Evolutionary conservation across 2,329 filamentous ascomycete genomes (phyloP).

Genomic region (Colletotrichum lindemuthianum): DNA sequence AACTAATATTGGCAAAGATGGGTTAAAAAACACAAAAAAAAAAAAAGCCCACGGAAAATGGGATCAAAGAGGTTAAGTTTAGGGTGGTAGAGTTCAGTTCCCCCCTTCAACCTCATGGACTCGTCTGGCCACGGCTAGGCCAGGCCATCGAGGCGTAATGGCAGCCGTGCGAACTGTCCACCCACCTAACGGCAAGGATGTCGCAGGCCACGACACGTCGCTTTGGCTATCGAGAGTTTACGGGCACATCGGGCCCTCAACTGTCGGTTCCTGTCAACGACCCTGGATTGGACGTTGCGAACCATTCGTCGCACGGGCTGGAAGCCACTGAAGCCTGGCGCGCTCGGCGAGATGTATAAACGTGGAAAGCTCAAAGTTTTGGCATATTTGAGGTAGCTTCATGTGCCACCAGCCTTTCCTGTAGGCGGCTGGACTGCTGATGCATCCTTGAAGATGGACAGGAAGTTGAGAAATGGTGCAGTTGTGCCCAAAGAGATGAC

Average conservation of each 20-base stretch:
- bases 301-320: constrained; percentile 4
- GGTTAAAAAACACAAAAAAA: not conserved
- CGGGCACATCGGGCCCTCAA: constrained; percentile 23
- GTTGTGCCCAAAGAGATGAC: too few species aligned
- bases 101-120: constrained; percentile 23
- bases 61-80: constrained; percentile 6
- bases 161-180: constrained; percentile 15
- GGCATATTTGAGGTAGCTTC: not conserved
- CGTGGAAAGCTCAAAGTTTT: not conserved
- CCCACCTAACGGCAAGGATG: constrained; percentile 12
- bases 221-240: constrained; percentile 29
- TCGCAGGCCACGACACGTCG: not conserved
- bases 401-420: too few species aligned
- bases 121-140: constrained; percentile 22
- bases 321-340: constrained; percentile 5
- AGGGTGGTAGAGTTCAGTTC: constrained; percentile 8
- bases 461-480: too few species aligned
- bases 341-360: not conserved
- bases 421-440: not conserved
- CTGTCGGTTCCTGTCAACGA: constrained; percentile 28
- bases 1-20: not conserved
- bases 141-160: constrained; percentile 10
- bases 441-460: too few species aligned
- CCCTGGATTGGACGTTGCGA: constrained; percentile 17
- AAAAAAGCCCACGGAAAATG: not conserved